These are phyloP conservation scores for Metschnikowia rubicola DNA, from an alignment of 805 yeast genomes.

Conservation along the genomic window DNA sequence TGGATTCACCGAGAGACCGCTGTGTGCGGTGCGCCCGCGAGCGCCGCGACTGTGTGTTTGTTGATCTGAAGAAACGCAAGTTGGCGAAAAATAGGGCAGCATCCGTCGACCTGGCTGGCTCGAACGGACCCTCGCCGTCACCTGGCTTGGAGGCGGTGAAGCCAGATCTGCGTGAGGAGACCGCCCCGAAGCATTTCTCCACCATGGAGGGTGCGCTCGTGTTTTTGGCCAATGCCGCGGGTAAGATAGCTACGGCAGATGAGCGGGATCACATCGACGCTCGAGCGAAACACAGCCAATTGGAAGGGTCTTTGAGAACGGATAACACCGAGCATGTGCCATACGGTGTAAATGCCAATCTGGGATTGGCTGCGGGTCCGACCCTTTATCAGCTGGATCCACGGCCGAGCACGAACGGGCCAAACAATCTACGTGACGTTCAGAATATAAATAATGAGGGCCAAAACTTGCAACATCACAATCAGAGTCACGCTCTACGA, in stretches of 20 bases:
- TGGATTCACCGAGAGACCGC: conserved; percentile 67
- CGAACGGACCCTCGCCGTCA: background rate
- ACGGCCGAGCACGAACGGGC: too few species aligned
- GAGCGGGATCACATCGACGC: conserved; percentile 60
- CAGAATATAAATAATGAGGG: background rate
- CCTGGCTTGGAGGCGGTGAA: background rate
- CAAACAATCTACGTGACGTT: background rate
- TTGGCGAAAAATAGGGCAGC: conserved; percentile 4
- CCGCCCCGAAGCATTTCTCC: conserved; percentile 28
- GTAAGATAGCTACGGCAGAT: conserved; percentile 67
- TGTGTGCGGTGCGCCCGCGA: conserved; percentile 85
- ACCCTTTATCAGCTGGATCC: too few species aligned
- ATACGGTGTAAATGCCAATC: too few species aligned
- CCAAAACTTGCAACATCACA: background rate
- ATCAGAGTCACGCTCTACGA: too few species aligned
- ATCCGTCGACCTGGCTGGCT: background rate
- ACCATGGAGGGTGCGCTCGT: conserved; percentile 61
- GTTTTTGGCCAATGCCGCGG: conserved; percentile 76
- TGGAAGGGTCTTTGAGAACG: conserved; percentile 27
- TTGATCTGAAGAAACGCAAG: conserved; percentile 26
- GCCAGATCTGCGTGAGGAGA: background rate
- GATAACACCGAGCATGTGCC: too few species aligned
- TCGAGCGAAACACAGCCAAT: conserved; percentile 42
- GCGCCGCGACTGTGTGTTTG: conserved; percentile 73
- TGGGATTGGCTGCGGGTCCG: background rate